Base-by-base conservation (phyloP, 495 filamentous ascomycete species). In the Hypomontagnella monticulosa region DNA sequence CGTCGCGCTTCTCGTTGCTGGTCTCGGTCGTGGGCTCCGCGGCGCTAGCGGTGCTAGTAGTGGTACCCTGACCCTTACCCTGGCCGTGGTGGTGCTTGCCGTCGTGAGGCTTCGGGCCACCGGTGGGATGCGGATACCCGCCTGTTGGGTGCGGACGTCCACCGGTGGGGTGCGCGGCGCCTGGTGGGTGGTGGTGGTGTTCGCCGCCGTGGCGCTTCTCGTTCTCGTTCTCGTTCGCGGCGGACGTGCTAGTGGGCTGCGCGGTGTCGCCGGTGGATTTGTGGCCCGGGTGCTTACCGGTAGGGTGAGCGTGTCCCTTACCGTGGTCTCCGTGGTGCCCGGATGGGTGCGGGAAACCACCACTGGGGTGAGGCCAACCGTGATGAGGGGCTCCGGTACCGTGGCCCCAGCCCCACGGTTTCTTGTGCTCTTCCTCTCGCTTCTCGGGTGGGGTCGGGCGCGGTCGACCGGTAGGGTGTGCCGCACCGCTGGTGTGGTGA, bases 381-480 rank as follows among this genome's bases (percentile, higher is more conserved):
- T n/a, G n/a, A n/a, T 46, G 42, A 20, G 14, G 20, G 18, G 16
- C 8, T 9, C 44, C 56, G 4, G 56, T 59, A 9, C 56, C 56
- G 34, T 50, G 46, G 20, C 36, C 46, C 2, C 6, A 6, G 23
- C 23, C 23, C 56, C 44, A 42, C 0, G 46, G 20, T 18, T 33
- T 47, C 15, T 50, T 34, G 15, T 37, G 16, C 11, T 60, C 23
- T 27, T 27, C 23, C 23, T 38, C 47, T 52, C 47, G 12, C 16
- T 23, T 8, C 38, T 27, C 38, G 23, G 12, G 9, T 8, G 23
- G 23, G 6, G 27, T n/a, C 15, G 27, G 23, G 6, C 44, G 40
- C 37, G 30, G 47, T 32, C 36, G 32, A 40, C 53, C 41, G n/a
- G 41, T 57, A 14, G 40, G 27, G n/a, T 46, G 53, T 14, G 27